Evolutionary conservation across 305 asterid species (phyloP).

Genomic region (Ajuga reptans): DNA sequence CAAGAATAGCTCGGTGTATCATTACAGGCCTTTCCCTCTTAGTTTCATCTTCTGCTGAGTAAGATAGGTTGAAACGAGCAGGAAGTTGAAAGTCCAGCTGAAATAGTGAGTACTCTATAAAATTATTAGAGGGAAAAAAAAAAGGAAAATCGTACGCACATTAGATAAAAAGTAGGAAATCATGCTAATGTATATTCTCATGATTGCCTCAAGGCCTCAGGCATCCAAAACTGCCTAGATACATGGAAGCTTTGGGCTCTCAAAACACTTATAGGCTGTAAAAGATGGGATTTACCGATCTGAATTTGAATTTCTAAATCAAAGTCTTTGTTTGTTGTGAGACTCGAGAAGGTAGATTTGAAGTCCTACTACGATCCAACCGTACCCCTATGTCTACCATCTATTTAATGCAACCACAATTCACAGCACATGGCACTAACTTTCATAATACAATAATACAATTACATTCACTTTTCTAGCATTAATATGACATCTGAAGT

Average conservation of each 20-base stretch:
- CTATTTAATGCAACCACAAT: neutral
- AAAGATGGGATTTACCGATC: neutral
- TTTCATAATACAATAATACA: neutral
- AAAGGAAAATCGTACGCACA: neutral
- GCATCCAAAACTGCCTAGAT: neutral
- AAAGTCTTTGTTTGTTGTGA: neutral
- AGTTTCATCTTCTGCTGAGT: slow-evolving; percentile 94
- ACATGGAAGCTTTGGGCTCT: neutral
- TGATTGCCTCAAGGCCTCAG: neutral
- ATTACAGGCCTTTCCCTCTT: slow-evolving; percentile 94
- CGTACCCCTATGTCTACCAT: neutral
- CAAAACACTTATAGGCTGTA: neutral
- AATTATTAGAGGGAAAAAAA: slow-evolving; percentile 13
- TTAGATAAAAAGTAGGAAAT: neutral
- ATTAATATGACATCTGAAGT: neutral
- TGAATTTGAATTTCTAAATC: neutral
- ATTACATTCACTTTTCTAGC: neutral
- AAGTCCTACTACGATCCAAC: neutral
- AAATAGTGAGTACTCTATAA: slow-evolving; percentile 27
- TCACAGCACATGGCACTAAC: neutral
- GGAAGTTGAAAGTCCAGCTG: slow-evolving; percentile 99
- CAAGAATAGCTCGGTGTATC: slow-evolving; percentile 92
- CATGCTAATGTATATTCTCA: neutral
- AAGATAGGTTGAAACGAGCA: slow-evolving; percentile 74
- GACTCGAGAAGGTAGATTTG: neutral